These are phyloP conservation scores for Halteria grandinella DNA, from an alignment of 73 alveolate species.

Conservation along the genomic window DNA sequence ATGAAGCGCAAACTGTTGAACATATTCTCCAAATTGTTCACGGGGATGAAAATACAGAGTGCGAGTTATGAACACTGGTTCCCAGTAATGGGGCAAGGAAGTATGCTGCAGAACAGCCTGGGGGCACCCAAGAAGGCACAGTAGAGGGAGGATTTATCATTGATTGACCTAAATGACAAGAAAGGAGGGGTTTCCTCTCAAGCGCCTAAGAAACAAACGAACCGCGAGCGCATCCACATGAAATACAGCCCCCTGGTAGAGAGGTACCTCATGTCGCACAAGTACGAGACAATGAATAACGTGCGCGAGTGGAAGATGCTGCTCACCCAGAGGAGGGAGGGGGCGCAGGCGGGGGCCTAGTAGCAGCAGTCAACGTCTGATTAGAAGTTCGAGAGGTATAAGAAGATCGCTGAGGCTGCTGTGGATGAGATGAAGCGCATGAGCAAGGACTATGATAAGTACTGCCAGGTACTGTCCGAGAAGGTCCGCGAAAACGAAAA, in stretches of 20 bases:
- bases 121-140: slow-evolving; percentile 30
- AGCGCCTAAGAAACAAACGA: slow-evolving; percentile 12
- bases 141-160: slow-evolving; percentile 26
- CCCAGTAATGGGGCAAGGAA: slow-evolving; percentile 87
- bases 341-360: slow-evolving; percentile 47
- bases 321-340: slow-evolving; percentile 65
- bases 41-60: slow-evolving; percentile 81
- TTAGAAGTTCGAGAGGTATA: slow-evolving; percentile 62
- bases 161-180: slow-evolving; percentile 50
- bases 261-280: slow-evolving; percentile 72
- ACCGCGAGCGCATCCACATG: slow-evolving; percentile 69
- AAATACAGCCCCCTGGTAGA: slow-evolving; percentile 82
- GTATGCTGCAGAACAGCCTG: slow-evolving; percentile 77
- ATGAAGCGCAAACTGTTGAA: slow-evolving; percentile 73
- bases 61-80: slow-evolving; percentile 88
- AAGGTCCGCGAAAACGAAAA: slow-evolving; percentile 56
- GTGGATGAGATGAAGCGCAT: slow-evolving; percentile 39
- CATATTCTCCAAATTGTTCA: slow-evolving; percentile 74
- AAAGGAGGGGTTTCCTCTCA: too few relatives aligned
- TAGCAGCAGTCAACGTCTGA: too few relatives aligned
- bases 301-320: slow-evolving; percentile 79
- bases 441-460: slow-evolving; percentile 21
- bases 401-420: slow-evolving; percentile 34
- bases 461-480: slow-evolving; percentile 16
- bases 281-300: slow-evolving; percentile 77